These are phyloP conservation scores for Aspergillus hortae DNA, from an alignment of 2,329 filamentous ascomycete genomes.

Conservation along the genomic window DNA sequence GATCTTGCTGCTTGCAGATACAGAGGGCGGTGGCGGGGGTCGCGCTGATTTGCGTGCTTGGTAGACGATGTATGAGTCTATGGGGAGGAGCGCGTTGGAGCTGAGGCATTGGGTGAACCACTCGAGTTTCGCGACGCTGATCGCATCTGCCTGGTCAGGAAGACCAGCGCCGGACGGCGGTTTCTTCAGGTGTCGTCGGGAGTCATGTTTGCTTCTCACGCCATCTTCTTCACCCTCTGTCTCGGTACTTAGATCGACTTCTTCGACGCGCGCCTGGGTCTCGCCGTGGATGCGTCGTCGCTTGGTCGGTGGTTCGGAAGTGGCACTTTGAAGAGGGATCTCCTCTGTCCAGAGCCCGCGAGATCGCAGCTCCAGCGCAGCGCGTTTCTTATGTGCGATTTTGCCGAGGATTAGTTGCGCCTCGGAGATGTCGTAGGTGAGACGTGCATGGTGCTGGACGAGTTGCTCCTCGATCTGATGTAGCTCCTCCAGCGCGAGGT, in stretches of 20 bases:
- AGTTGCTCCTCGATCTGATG: slow-evolving; percentile 64
- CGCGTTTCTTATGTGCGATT: slow-evolving; percentile 65
- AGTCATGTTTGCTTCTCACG: slow-evolving; percentile 10
- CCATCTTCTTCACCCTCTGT: slow-evolving; percentile 27
- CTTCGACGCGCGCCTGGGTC: not conserved
- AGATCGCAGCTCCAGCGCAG: slow-evolving; percentile 71
- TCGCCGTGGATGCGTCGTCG: slow-evolving; percentile 18
- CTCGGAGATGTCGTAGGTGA: slow-evolving; percentile 70
- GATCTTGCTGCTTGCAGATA: slow-evolving; percentile 33
- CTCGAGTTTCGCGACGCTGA: slow-evolving; percentile 51
- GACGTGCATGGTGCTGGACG: slow-evolving; percentile 47
- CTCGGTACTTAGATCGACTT: slow-evolving; percentile 29
- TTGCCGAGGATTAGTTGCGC: slow-evolving; percentile 73
- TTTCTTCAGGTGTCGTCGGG: slow-evolving; percentile 8
- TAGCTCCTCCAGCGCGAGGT: slow-evolving; percentile 62
- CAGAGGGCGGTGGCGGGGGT: slow-evolving; percentile 15
- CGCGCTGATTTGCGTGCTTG: slow-evolving; percentile 44
- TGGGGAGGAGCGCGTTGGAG: slow-evolving; percentile 41
- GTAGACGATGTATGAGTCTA: slow-evolving; percentile 52
- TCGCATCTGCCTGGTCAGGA: slow-evolving; percentile 16
- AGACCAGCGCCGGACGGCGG: not conserved
- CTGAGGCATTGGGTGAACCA: slow-evolving; percentile 53
- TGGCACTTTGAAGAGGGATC: not conserved
- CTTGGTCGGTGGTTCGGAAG: slow-evolving; percentile 22
- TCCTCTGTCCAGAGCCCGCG: slow-evolving; percentile 56